These are phyloP conservation scores for Moringa oleifera DNA, from an alignment of 345 rosid genomes.

Conservation along the genomic window DNA sequence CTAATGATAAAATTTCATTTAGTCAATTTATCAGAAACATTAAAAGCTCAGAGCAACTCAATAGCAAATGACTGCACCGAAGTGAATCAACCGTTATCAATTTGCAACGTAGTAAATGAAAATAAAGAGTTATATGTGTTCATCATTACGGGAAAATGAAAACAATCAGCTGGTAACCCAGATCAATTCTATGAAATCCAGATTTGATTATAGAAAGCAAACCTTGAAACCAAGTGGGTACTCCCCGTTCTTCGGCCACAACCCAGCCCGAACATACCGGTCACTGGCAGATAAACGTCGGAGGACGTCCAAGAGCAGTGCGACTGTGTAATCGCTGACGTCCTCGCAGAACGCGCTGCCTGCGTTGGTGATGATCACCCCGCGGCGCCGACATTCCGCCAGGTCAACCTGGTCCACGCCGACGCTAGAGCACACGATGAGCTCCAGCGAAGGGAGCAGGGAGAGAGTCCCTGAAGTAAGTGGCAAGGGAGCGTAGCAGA, in stretches of 20 bases:
- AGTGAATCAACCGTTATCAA: background rate
- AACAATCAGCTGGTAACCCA: background rate
- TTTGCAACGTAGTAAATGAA: background rate
- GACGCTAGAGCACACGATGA: constrained; percentile 29
- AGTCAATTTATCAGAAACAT: too few relatives aligned
- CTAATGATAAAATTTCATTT: too few relatives aligned
- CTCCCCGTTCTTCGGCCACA: constrained; percentile 23
- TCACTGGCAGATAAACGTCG: constrained; percentile 25
- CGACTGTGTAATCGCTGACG: constrained; percentile 38
- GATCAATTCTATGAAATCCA: background rate
- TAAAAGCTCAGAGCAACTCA: too few relatives aligned
- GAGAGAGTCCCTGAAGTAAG: constrained; percentile 23
- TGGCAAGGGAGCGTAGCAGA: constrained; percentile 28
- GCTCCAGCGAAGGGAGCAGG: constrained; percentile 26
- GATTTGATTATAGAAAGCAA: background rate
- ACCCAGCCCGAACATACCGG: constrained; percentile 27
- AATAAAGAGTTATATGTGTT: too few relatives aligned
- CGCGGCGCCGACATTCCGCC: constrained; percentile 35
- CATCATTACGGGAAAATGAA: background rate
- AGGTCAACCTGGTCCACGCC: constrained; percentile 43
- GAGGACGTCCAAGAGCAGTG: constrained; percentile 36
- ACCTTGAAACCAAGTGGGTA: constrained; percentile 42
- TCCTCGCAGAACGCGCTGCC: constrained; percentile 35
- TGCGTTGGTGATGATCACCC: constrained; percentile 31
- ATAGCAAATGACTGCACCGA: background rate